Evolutionary conservation across 352 stramenopile genomes (phyloP).

Genomic region (Globisporangium nunn): DNA sequence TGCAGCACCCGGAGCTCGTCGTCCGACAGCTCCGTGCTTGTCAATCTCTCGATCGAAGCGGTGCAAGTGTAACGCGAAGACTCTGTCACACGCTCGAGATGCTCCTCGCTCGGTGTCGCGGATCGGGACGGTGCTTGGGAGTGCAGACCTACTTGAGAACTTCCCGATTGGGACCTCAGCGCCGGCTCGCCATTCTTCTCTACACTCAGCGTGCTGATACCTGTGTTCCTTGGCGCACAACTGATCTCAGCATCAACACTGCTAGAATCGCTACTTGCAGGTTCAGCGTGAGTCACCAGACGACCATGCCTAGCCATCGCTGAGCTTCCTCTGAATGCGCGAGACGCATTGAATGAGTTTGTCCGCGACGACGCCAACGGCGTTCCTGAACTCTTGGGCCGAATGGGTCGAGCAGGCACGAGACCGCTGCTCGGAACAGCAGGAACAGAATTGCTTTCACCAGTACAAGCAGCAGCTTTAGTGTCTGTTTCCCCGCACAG

Average conservation of each 20-base stretch:
- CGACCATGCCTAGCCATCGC: background rate
- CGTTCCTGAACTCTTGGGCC: conserved; percentile 23
- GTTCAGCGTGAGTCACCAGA: background rate
- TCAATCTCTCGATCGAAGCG: background rate
- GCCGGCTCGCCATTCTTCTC: background rate
- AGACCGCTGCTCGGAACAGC: background rate
- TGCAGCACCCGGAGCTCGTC: conserved; percentile 22
- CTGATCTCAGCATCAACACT: background rate
- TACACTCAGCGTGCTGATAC: background rate
- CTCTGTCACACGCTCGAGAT: background rate
- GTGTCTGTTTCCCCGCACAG: background rate
- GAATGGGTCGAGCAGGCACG: conserved; percentile 12
- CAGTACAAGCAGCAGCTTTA: background rate
- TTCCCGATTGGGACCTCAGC: background rate
- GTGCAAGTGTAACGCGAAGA: background rate
- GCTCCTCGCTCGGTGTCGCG: background rate
- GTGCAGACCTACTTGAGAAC: background rate
- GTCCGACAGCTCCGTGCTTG: conserved; percentile 12
- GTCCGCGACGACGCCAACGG: conserved; percentile 12
- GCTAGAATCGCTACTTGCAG: background rate
- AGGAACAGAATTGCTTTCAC: background rate
- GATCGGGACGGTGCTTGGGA: background rate
- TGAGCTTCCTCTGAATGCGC: conserved; percentile 12
- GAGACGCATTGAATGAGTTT: conserved; percentile 5
- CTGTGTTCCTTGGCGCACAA: background rate